phyloP scores from a whole-genome alignment of 2,329 filamentous ascomycete genomes.

The Cryphonectria parasitica region DNA sequence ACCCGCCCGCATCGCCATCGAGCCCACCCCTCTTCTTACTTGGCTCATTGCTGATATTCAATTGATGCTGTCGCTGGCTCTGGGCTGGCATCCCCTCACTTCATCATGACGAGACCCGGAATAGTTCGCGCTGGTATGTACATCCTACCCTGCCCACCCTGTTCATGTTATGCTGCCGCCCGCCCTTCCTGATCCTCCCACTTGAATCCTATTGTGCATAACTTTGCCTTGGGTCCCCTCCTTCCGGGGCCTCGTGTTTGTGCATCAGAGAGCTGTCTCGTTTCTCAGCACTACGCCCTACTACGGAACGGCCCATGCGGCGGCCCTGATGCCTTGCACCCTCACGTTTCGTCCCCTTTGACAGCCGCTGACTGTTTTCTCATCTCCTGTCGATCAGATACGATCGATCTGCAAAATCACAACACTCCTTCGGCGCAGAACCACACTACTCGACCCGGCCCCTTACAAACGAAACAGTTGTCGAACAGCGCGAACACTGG shows the following conservation, averaged over 20 bases:
- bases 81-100: conserved; percentile 30
- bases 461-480: conserved; percentile 54
- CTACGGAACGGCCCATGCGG: conserved; percentile 16
- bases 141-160: conserved; percentile 14
- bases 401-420: conserved; percentile 90
- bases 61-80: conserved; percentile 25
- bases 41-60: not conserved
- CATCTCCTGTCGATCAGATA: conserved; percentile 62
- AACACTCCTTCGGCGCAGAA: conserved; percentile 82
- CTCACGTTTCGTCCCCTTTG: not conserved
- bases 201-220: conserved; percentile 12
- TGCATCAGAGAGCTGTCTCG: conserved; percentile 12
- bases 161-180: not conserved
- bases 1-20: conserved; percentile 10
- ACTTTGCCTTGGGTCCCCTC: conserved; percentile 12
- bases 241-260: conserved; percentile 17
- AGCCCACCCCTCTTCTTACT: not conserved
- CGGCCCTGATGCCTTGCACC: conserved; percentile 24
- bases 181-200: conserved; percentile 5
- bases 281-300: conserved; percentile 14
- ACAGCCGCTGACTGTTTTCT: conserved; percentile 36
- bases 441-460: conserved; percentile 61
- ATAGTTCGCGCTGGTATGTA: conserved; percentile 64
- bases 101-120: conserved; percentile 62
- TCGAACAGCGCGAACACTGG: conserved; percentile 41